Conservation (phyloP, 345 rosid genomes). For the Eucalyptus urophylla region DNA sequence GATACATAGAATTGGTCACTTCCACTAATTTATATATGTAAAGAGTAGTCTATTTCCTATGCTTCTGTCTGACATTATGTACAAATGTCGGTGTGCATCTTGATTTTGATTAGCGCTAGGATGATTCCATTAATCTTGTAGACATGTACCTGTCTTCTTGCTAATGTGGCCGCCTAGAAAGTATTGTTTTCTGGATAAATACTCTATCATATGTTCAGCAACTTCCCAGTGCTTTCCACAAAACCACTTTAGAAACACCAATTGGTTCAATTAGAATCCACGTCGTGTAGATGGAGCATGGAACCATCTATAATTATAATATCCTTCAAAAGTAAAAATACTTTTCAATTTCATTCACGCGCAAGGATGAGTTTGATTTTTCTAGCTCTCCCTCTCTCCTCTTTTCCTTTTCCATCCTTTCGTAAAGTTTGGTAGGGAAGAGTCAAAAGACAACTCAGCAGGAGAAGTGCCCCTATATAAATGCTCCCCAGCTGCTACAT, state of each 20-base stretch:
- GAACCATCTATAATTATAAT: background rate
- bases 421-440: background rate
- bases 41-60: background rate
- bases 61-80: background rate
- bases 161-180: background rate
- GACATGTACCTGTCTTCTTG: background rate
- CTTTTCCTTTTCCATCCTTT: background rate
- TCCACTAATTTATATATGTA: background rate
- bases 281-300: background rate
- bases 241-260: background rate
- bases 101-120: background rate
- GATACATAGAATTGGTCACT: background rate
- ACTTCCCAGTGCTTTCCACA: background rate
- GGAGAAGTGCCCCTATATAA: background rate
- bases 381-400: background rate
- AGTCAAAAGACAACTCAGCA: background rate
- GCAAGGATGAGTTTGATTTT: background rate
- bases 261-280: background rate
- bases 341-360: background rate
- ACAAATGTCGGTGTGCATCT: background rate
- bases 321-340: background rate
- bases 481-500: background rate
- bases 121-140: background rate
- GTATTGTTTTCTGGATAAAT: background rate
- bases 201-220: background rate